Evolutionary conservation across 106 monocot species (phyloP).

Genomic region (Cymbidium sinense): DNA sequence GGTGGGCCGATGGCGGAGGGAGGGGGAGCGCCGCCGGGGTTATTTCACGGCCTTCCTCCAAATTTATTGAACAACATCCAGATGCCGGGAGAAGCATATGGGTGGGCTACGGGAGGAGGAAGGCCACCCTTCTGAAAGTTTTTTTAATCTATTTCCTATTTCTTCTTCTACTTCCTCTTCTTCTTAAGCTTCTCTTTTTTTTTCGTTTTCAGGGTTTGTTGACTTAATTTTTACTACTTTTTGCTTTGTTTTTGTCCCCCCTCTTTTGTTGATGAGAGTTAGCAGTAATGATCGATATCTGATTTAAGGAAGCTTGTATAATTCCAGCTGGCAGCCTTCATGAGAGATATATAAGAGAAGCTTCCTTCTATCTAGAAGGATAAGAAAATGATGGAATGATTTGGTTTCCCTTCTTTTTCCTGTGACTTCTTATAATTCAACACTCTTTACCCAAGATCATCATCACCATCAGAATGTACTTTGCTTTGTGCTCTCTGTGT

Average conservation of each 20-base stretch:
- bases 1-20: constrained; percentile 20
- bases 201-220: neutral
- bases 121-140: constrained; percentile 18
- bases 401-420: neutral
- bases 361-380: neutral
- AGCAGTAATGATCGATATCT: no score
- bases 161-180: neutral
- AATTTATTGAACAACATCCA: constrained; percentile 43
- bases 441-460: no score
- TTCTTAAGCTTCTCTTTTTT: neutral
- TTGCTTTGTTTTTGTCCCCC: neutral
- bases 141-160: neutral
- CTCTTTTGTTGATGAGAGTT: neutral
- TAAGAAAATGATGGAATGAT: neutral
- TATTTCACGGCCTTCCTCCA: constrained; percentile 46
- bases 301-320: neutral
- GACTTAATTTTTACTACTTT: neutral
- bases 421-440: neutral
- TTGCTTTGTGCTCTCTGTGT: no score
- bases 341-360: no score
- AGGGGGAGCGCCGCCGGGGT: constrained; percentile 3
- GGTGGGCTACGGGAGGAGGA: constrained; percentile 35
- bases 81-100: constrained; percentile 37
- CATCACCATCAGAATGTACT: no score
- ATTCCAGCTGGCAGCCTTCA: no score